phyloP scores from a whole-genome alignment of 305 asterid genomes.

The Caryopteris hybrid region DNA sequence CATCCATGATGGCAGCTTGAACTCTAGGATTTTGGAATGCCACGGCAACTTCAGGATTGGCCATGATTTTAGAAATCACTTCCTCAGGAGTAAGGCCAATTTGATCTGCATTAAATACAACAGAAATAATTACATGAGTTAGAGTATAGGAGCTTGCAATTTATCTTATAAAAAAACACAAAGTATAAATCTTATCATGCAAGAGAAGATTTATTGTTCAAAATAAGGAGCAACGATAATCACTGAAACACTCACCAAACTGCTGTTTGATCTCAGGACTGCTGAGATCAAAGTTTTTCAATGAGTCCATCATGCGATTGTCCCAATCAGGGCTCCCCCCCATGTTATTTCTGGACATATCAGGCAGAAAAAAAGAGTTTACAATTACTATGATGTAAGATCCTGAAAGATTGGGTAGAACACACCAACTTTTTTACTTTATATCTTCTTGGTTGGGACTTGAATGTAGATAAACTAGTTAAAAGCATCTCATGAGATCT shows the following conservation, averaged over 20 bases:
- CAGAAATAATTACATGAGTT: too few species aligned
- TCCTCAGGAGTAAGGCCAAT: constrained; percentile 95
- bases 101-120: constrained; percentile 55
- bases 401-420: neutral
- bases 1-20: constrained; percentile 99
- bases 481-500: neutral
- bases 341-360: constrained; percentile 65
- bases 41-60: constrained; percentile 94
- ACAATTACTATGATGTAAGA: neutral
- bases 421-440: neutral
- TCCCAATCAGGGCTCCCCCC: constrained; percentile 98
- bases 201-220: neutral
- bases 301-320: constrained; percentile 72
- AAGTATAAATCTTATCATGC: neutral
- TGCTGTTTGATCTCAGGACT: constrained; percentile 98
- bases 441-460: neutral
- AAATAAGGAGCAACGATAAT: neutral
- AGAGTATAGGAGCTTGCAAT: neutral
- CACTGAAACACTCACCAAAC: constrained; percentile 56
- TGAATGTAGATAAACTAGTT: neutral
- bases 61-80: constrained; percentile 93
- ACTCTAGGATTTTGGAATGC: constrained; percentile 98
- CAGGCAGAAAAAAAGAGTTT: constrained; percentile 1
- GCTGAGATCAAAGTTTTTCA: constrained; percentile 85
- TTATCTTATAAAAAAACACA: neutral